Percentiles rank a stretch among this genome's conserved stretches.
These are phyloP conservation scores for Chlorencoelia australis DNA, from an alignment of 2,329 filamentous ascomycete genomes.

Conservation along the genomic window DNA sequence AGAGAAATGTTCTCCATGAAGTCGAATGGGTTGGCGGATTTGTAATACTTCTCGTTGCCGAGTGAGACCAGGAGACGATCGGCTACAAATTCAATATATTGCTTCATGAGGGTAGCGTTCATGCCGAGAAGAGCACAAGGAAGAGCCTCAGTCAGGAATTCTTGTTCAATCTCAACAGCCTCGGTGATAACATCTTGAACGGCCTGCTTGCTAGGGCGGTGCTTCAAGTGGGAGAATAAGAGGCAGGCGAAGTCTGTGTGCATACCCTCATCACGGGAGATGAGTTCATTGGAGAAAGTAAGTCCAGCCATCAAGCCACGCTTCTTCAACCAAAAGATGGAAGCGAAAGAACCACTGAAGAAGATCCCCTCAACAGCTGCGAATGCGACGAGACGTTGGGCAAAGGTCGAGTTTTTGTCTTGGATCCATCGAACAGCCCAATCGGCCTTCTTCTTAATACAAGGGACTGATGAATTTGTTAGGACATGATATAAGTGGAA, in stretches of 20 bases:
- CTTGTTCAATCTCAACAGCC: conserved; percentile 89
- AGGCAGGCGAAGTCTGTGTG: conserved; percentile 99
- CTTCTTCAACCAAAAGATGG: conserved; percentile 99
- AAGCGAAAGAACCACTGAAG: conserved; percentile 97
- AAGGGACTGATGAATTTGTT: conserved; percentile 54
- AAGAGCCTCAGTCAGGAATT: conserved; percentile 93
- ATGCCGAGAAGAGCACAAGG: conserved; percentile 91
- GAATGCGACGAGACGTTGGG: conserved; percentile 90
- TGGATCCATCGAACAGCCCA: conserved; percentile 95
- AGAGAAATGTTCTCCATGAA: conserved; percentile 99
- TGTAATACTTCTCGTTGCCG: conserved; percentile 90
- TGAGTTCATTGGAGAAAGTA: conserved; percentile 99
- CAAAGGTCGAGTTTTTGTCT: conserved; percentile 89
- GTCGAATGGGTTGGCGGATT: conserved; percentile 91
- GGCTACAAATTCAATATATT: conserved; percentile 99
- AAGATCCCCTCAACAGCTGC: conserved; percentile 99
- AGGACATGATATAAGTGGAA: conserved; percentile 14
- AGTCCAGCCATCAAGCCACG: conserved; percentile 97
- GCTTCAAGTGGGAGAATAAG: conserved; percentile 92
- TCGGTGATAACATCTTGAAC: conserved; percentile 87
- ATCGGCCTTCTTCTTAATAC: conserved; percentile 96
- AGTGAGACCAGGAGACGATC: conserved; percentile 89
- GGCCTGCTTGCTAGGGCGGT: conserved; percentile 73
- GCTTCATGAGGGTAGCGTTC: conserved; percentile 96
- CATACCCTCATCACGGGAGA: conserved; percentile 97